Percentiles rank a stretch among this genome's conserved stretches.
Conservation (phyloP, 495 filamentous ascomycete species). For the Delitschia confertaspora region DNA sequence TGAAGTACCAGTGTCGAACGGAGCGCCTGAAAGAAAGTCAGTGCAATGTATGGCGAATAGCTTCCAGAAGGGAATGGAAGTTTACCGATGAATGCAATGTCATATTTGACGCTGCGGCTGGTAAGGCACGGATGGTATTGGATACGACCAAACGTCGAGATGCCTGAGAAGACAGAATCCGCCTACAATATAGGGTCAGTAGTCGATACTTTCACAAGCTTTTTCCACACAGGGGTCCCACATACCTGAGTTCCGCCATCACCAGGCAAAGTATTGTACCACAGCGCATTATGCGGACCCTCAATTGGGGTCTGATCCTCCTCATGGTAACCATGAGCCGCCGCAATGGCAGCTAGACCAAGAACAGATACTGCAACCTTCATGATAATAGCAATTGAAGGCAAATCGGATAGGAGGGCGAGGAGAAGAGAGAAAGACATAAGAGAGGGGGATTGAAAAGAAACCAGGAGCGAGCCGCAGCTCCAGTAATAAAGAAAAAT, state of each 20-base stretch:
- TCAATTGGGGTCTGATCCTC: conserved; percentile 47
- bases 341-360: conserved; percentile 35
- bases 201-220: neutral
- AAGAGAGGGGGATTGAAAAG: conserved; percentile 3
- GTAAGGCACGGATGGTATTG: conserved; percentile 71
- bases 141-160: conserved; percentile 60
- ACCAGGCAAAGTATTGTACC: conserved; percentile 59
- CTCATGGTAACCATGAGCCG: conserved; percentile 42
- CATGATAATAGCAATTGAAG: conserved; percentile 10
- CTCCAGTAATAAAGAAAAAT: conserved; percentile 13
- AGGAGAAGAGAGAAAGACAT: conserved; percentile 7
- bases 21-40: conserved; percentile 39
- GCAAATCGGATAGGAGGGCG: conserved; percentile 3
- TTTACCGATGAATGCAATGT: conserved; percentile 39
- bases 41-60: neutral
- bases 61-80: neutral
- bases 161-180: conserved; percentile 47
- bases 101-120: conserved; percentile 44
- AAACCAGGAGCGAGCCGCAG: conserved; percentile 1
- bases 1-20: conserved; percentile 60
- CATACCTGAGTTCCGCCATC: conserved; percentile 58
- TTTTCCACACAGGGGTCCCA: neutral
- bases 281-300: conserved; percentile 50
- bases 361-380: conserved; percentile 24
- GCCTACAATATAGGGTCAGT: conserved; percentile 40